Evolutionary conservation across 768 basidiomycete genomes (phyloP).

Genomic region (Leucocoprinus sp.): DNA sequence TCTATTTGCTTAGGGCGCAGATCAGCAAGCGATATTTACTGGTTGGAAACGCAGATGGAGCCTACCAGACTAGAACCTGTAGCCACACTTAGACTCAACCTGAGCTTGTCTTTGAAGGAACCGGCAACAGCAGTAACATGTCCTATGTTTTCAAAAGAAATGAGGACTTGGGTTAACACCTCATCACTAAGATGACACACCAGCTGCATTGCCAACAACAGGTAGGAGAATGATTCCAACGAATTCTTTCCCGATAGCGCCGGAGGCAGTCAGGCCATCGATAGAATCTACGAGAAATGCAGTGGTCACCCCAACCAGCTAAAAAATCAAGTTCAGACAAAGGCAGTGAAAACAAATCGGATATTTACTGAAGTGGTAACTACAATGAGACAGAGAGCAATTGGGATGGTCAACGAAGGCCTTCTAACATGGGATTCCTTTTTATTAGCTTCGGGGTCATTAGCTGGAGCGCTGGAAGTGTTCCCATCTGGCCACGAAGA

Average conservation of each 20-base stretch:
- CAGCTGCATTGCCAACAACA: slow-evolving; percentile 85
- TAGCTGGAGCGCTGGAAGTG: not conserved
- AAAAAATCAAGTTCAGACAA: slow-evolving; percentile 14
- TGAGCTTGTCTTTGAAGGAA: slow-evolving; percentile 83
- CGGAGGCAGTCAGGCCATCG: slow-evolving; percentile 51
- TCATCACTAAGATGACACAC: slow-evolving; percentile 22
- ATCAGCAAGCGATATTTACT: slow-evolving; percentile 5
- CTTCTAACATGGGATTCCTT: slow-evolving; percentile 37
- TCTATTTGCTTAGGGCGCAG: slow-evolving; percentile 61
- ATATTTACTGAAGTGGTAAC: slow-evolving; percentile 51
- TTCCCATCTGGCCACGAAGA: not conserved
- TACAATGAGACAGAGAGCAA: slow-evolving; percentile 46
- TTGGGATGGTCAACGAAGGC: slow-evolving; percentile 46
- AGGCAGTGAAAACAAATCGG: slow-evolving; percentile 21
- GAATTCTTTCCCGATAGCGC: slow-evolving; percentile 66
- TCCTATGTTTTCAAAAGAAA: slow-evolving; percentile 36
- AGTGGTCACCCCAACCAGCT: slow-evolving; percentile 57
- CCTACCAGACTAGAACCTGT: slow-evolving; percentile 77
- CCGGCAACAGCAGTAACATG: slow-evolving; percentile 90
- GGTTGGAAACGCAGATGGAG: not conserved
- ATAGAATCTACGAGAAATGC: slow-evolving; percentile 80
- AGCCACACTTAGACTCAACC: slow-evolving; percentile 83
- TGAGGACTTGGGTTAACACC: not conserved
- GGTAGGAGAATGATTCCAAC: slow-evolving; percentile 85
- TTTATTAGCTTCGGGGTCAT: not conserved